These are phyloP conservation scores for Penicillium sp. DNA, from an alignment of 2,329 filamentous ascomycete species.

Conservation along the genomic window DNA sequence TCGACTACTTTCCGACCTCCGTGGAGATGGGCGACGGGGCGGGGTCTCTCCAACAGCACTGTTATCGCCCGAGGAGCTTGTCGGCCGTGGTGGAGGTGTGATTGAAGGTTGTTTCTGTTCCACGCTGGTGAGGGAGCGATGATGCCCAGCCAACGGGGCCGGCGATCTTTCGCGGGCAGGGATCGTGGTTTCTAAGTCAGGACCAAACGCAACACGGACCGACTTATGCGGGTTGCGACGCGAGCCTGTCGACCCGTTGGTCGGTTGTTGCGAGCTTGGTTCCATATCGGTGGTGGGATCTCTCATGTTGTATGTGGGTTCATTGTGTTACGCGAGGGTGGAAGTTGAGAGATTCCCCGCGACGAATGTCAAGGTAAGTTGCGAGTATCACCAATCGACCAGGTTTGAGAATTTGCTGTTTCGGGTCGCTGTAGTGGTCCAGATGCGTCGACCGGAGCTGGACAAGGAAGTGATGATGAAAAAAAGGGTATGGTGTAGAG, in stretches of 20 bases:
- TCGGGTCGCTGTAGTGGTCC: background rate
- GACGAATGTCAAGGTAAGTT: background rate
- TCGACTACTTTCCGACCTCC: slow-evolving; percentile 33
- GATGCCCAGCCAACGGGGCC: slow-evolving; percentile 31
- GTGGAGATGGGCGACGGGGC: slow-evolving; percentile 30
- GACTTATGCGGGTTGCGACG: slow-evolving; percentile 35
- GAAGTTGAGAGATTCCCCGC: slow-evolving; percentile 11
- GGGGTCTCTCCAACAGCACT: slow-evolving; percentile 22
- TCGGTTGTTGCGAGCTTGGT: slow-evolving; percentile 27
- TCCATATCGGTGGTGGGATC: slow-evolving; percentile 40
- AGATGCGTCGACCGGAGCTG: slow-evolving; percentile 2
- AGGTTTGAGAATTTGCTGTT: background rate
- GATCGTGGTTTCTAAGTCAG: slow-evolving; percentile 40
- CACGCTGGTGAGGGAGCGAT: slow-evolving; percentile 37
- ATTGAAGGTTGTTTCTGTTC: slow-evolving; percentile 30
- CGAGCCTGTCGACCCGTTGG: slow-evolving; percentile 33
- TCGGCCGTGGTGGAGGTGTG: slow-evolving; percentile 27
- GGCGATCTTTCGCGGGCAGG: slow-evolving; percentile 37
- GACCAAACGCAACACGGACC: slow-evolving; percentile 42
- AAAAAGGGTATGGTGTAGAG: background rate
- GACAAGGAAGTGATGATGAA: slow-evolving; percentile 2
- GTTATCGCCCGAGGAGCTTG: slow-evolving; percentile 37
- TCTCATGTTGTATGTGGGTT: slow-evolving; percentile 37
- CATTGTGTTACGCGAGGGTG: slow-evolving; percentile 31
- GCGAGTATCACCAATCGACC: background rate